Percentiles rank a stretch among this genome's conserved stretches.
Conservation (phyloP, 2,329 filamentous ascomycete species). For the Exophiala viscosa region DNA sequence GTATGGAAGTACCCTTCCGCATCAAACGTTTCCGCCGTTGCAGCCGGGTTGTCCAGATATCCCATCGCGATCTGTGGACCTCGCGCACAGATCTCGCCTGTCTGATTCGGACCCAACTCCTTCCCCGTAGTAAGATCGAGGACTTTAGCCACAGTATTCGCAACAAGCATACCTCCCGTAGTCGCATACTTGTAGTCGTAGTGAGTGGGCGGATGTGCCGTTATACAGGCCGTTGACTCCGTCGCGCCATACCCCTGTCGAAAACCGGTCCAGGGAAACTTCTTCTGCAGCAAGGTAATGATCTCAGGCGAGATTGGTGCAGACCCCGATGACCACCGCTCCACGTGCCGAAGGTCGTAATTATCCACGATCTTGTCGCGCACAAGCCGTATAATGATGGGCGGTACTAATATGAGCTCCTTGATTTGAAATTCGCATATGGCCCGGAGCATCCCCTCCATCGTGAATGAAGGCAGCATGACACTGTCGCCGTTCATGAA, state of each 20-base stretch:
- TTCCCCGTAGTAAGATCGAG: conserved; percentile 49
- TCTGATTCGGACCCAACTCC: conserved; percentile 46
- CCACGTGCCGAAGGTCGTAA: conserved; percentile 52
- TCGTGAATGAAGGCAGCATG: conserved; percentile 61
- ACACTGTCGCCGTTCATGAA: conserved; percentile 61
- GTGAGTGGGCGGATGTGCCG: conserved; percentile 55
- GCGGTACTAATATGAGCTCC: conserved; percentile 58
- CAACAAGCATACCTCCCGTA: conserved; percentile 44
- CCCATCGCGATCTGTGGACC: conserved; percentile 79
- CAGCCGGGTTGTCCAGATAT: conserved; percentile 69
- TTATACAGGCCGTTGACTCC: conserved; percentile 61
- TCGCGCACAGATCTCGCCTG: conserved; percentile 64
- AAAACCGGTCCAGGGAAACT: conserved; percentile 59
- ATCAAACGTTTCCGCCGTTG: conserved; percentile 68
- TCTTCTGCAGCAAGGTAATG: conserved; percentile 52
- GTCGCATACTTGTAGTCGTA: conserved; percentile 58
- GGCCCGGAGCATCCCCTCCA: conserved; percentile 54
- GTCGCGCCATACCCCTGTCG: conserved; percentile 70
- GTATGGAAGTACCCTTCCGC: conserved; percentile 56
- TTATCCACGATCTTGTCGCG: conserved; percentile 50
- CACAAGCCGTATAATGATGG: conserved; percentile 60
- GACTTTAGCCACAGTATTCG: conserved; percentile 58
- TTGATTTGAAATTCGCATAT: conserved; percentile 52
- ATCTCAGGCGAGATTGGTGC: conserved; percentile 58
- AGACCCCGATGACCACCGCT: conserved; percentile 57